These are phyloP conservation scores for Alternaria sp. DNA, from an alignment of 2,329 filamentous ascomycete genomes.

Conservation along the genomic window DNA sequence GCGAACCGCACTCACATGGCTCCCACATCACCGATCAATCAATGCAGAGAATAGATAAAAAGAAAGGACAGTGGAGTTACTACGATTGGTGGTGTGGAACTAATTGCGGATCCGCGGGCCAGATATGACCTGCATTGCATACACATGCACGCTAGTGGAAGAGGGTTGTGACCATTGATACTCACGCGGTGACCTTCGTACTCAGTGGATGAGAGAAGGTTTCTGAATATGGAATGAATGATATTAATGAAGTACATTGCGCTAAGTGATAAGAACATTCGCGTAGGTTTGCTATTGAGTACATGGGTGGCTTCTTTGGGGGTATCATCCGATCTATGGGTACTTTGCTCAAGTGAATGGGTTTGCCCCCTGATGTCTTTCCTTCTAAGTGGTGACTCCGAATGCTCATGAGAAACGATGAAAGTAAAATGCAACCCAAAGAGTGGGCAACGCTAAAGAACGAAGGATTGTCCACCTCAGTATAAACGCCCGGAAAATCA, in stretches of 20 bases:
- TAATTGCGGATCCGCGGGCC: background rate
- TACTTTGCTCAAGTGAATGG: constrained; percentile 10
- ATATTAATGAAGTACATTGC: background rate
- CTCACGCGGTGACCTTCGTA: background rate
- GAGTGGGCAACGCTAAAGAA: background rate
- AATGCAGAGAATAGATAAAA: background rate
- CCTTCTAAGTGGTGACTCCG: background rate
- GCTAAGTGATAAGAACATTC: constrained; percentile 1
- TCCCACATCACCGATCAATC: background rate
- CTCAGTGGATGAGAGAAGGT: background rate
- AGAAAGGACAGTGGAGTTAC: background rate
- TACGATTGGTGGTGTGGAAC: background rate
- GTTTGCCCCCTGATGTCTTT: background rate
- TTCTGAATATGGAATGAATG: background rate
- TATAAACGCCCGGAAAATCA: constrained; percentile 1
- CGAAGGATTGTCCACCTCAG: background rate
- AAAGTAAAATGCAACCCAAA: background rate
- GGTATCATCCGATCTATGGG: constrained; percentile 26
- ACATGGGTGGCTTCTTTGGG: constrained; percentile 1
- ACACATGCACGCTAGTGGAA: background rate
- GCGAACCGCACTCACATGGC: background rate
- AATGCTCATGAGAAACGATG: background rate
- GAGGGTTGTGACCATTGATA: constrained; percentile 1
- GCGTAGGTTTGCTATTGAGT: background rate
- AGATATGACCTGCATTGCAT: constrained; percentile 11